These are phyloP conservation scores for Clavispora carvajalis DNA, from an alignment of 805 yeast species.

Conservation along the genomic window DNA sequence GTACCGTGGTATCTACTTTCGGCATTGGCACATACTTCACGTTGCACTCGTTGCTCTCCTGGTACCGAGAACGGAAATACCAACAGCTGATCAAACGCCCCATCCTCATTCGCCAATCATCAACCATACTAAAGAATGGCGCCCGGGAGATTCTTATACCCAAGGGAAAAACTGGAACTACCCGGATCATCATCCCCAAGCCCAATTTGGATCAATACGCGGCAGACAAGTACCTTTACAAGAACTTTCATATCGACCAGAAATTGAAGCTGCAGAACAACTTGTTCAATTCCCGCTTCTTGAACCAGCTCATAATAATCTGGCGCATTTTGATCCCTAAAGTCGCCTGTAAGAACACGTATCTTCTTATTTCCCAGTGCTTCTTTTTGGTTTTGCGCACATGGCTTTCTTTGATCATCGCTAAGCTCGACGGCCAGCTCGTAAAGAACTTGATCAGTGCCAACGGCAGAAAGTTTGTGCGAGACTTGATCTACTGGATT, in stretches of 20 bases:
- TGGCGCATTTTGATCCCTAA: constrained; percentile 82
- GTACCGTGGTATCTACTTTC: constrained; percentile 35
- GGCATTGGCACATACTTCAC: constrained; percentile 35
- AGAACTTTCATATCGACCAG: constrained; percentile 37
- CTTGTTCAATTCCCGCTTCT: constrained; percentile 54
- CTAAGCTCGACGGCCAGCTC: constrained; percentile 87
- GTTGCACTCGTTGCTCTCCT: constrained; percentile 24
- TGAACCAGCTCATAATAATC: constrained; percentile 67
- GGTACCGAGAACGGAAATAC: constrained; percentile 25
- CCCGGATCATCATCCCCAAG: constrained; percentile 42
- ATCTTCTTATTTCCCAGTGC: constrained; percentile 64
- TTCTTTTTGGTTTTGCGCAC: constrained; percentile 75
- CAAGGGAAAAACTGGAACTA: constrained; percentile 33
- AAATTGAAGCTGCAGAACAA: constrained; percentile 23
- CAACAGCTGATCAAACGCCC: constrained; percentile 28
- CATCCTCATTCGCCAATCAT: constrained; percentile 34
- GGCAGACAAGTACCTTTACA: constrained; percentile 50
- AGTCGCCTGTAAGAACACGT: constrained; percentile 59
- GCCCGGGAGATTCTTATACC: constrained; percentile 45
- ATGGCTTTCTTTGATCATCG: constrained; percentile 78
- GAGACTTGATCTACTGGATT: constrained; percentile 83
- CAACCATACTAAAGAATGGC: constrained; percentile 40
- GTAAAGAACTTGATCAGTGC: constrained; percentile 85
- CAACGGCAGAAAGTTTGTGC: constrained; percentile 63
- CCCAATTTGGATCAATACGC: constrained; percentile 48